phyloP scores from a whole-genome alignment of 2,329 filamentous ascomycete species.

The Daldinia sp. region DNA sequence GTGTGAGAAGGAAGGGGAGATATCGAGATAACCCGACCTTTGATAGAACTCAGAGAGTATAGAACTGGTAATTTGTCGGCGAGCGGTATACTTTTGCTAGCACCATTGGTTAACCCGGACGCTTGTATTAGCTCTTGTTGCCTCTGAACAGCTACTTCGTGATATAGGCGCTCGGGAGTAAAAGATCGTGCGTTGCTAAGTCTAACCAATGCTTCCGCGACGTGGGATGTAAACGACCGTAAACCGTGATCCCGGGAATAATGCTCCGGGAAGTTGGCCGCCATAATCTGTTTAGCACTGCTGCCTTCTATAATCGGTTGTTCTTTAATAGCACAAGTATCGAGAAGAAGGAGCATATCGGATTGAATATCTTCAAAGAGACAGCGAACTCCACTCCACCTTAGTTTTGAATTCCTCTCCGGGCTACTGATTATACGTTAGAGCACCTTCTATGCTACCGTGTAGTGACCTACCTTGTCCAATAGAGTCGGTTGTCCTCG shows the following conservation, averaged over 20 bases:
- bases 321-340: conserved; percentile 67
- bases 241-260: conserved; percentile 53
- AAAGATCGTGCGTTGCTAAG: conserved; percentile 64
- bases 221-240: conserved; percentile 66
- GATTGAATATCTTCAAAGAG: conserved; percentile 69
- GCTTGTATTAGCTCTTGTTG: conserved; percentile 56
- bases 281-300: conserved; percentile 69
- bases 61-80: conserved; percentile 56
- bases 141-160: conserved; percentile 60
- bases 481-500: conserved; percentile 69
- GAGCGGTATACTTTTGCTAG: conserved; percentile 48
- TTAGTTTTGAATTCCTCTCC: conserved; percentile 65
- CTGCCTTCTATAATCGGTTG: conserved; percentile 59
- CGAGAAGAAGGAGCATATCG: conserved; percentile 69
- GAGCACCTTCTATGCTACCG: conserved; percentile 42
- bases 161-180: conserved; percentile 62
- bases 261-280: conserved; percentile 65
- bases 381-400: conserved; percentile 70
- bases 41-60: conserved; percentile 64
- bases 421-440: conserved; percentile 60
- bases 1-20: conserved; percentile 54
- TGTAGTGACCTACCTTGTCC: conserved; percentile 66
- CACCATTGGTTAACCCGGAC: conserved; percentile 56
- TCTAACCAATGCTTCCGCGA: conserved; percentile 63
- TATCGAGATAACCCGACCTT: conserved; percentile 61